Base-by-base conservation (phyloP, 2,329 filamentous ascomycete species). In the Fusarium xyrophilum region DNA sequence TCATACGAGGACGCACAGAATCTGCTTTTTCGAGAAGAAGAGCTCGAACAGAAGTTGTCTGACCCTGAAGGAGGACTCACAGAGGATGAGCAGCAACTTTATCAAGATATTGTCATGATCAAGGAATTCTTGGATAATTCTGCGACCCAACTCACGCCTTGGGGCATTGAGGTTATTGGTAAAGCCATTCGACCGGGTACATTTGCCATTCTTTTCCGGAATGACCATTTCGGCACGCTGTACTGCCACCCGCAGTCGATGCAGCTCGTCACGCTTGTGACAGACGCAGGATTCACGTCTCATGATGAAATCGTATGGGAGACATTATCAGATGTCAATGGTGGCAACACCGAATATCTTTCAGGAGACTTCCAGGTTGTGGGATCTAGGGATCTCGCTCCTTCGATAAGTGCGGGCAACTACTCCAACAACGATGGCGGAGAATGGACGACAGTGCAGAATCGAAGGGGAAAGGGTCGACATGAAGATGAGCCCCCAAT, bases 241-340 rank as follows among this genome's bases (percentile, higher is more conserved):
- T 97, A 97, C 79, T 93, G 94, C 64, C 93, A 98, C 72, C 93
- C 95, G 0, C 82, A 89, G 44, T 93, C 90, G 1, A 84, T 88
- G 40, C 86, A 92, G 69, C 84, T 98, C 2, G 87, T 95, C 67
- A 93, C 92, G 0, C 82, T 99, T 6, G 93, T 99, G 17, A 98
- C 96, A 0, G 96, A 99, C 76, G 91, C 93, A 28, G 96, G 96
- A 2, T 99, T 97, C 75, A 89, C 91, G 14, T 87, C 85, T 13
- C 93, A 97, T 71, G 91, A 93, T 19, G 95, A 98, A 76, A 89
- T 99, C 15, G 93, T 99, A 0, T 99, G 96, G 96, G 96, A 99
- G 79, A 96, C 91, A 13, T 83, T 99, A 4, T 90, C 91, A 2
- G 95, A 98, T 73, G 90, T 97, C 25, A 96, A 90, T 53, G 96